Conservation (phyloP, 495 filamentous ascomycete genomes). For the Monascus purpureus region DNA sequence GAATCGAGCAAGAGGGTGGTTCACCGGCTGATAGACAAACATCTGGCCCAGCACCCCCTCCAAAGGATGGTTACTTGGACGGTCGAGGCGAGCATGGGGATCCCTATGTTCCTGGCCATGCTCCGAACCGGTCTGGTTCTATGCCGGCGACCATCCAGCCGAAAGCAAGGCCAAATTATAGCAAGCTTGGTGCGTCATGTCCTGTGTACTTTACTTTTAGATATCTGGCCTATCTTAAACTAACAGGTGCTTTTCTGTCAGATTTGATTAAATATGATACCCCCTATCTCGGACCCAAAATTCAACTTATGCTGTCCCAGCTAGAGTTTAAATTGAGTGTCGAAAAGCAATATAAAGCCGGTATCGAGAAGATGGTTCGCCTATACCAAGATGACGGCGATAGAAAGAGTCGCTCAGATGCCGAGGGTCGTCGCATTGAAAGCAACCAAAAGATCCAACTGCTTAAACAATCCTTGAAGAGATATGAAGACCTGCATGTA, state of each 20-base stretch:
- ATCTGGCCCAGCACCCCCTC: conserved; percentile 40
- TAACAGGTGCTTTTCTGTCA: conserved; percentile 25
- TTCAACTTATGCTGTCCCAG: conserved; percentile 97
- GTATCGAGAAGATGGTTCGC: conserved; percentile 98
- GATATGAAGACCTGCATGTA: conserved; percentile 95
- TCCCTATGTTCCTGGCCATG: conserved; percentile 37
- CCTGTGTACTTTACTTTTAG: no score
- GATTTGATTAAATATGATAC: conserved; percentile 99
- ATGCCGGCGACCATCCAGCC: conserved; percentile 78
- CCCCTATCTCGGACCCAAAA: conserved; percentile 85
- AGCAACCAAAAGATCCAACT: conserved; percentile 97
- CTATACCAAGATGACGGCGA: conserved; percentile 98
- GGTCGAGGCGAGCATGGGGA: conserved; percentile 37
- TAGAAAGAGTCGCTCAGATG: conserved; percentile 84
- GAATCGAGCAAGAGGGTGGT: conserved; percentile 42
- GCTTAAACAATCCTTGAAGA: conserved; percentile 84
- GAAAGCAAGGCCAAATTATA: conserved; percentile 75
- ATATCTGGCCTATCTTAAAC: no score
- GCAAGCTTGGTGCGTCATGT: conserved; percentile 69
- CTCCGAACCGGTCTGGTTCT: conserved; percentile 45
- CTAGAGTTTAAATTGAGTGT: conserved; percentile 98
- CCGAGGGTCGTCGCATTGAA: conserved; percentile 75
- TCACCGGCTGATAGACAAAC: conserved; percentile 24
- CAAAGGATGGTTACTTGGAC: conserved; percentile 47
- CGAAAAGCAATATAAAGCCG: conserved; percentile 97